phyloP scores from a whole-genome alignment of 495 filamentous ascomycete species.

The Viridothelium virens region DNA sequence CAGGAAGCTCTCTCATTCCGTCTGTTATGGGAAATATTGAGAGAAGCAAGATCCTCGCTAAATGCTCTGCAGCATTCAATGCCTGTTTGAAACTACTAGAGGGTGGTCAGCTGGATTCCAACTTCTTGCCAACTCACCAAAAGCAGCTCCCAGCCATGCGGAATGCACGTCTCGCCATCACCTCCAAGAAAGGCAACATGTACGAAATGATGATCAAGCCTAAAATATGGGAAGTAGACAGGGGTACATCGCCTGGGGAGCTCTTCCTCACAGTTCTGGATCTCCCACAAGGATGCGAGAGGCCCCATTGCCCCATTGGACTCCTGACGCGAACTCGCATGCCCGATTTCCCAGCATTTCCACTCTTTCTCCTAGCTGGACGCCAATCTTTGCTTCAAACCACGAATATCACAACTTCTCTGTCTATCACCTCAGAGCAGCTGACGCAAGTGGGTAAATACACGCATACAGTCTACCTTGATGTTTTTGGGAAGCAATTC shows the following conservation, averaged over 20 bases:
- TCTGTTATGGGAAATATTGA: conserved; percentile 54
- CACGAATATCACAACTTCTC: conserved; percentile 30
- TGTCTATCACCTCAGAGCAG: conserved; percentile 38
- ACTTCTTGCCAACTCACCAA: conserved; percentile 64
- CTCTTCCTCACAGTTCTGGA: conserved; percentile 61
- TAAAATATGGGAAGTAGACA: conserved; percentile 56
- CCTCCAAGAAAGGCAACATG: conserved; percentile 59
- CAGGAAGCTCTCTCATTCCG: conserved; percentile 63
- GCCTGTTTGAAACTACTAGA: conserved; percentile 64
- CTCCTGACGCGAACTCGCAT: conserved; percentile 62
- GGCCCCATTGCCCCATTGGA: conserved; percentile 56
- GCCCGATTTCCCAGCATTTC: conserved; percentile 58
- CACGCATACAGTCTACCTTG: conserved; percentile 68
- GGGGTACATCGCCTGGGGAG: conserved; percentile 43
- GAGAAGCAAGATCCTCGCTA: conserved; percentile 66
- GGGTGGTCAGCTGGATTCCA: conserved; percentile 58
- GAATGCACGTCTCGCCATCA: conserved; percentile 81
- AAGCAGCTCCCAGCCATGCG: conserved; percentile 75
- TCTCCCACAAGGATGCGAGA: conserved; percentile 51
- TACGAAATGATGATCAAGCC: conserved; percentile 80
- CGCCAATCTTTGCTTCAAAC: conserved; percentile 51
- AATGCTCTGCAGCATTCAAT: conserved; percentile 84
- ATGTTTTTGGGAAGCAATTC: conserved; percentile 84
- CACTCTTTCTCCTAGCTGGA: conserved; percentile 59
- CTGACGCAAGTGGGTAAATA: conserved; percentile 55